Evolutionary conservation across 2,329 filamentous ascomycete genomes (phyloP), one percentile per base, ranked within the genome.

Genomic region (Ophiostoma perfectum): DNA sequence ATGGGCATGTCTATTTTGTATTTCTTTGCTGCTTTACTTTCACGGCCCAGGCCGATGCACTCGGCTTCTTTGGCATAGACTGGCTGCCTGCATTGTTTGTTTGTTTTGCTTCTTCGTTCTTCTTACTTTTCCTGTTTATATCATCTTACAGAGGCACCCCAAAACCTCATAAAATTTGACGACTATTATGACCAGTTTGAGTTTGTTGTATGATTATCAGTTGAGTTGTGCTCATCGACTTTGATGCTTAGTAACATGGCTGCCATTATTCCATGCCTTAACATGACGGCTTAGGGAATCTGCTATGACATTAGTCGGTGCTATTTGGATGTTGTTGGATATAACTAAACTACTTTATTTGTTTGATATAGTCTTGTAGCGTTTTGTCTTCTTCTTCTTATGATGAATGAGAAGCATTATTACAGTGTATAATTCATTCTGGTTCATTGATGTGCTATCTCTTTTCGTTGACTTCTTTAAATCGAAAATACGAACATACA

Each of bases 171-270:
- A 8, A 62, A 66, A 66, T 52, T 66, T 68, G 64, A 68, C 55
- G 67, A 68, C 55, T 36, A 49, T 66, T 9, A 68, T 68, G 67
- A 68, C 67, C 52, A 60, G 49, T 45, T 58, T 14, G n/a, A n/a
- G 5, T 18, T 18, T 67, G 36, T n/a, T n/a, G 18, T 18, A n/a
- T 47, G 4, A 7, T 18, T 4, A 52, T 7, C 38, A 5, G 9
- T 9, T 16, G 11, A 9, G 7, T 38, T 36, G 8, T 12, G 27
- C 27, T 38, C 38, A 39, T 60, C 27, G 27, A 12, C 11, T 6
- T 3, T 60, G 5, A 4, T 11, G 4, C 14, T 55, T 27, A 9
- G 9, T 4, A 3, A 9, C 12, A 1, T 11, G 45, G 2, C 5
- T 60, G n/a, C 27, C 27, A 27, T 27, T 27, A 27, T 27, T 27